These are phyloP conservation scores for Austroboletus eburneus DNA, from an alignment of 768 basidiomycete genomes.

Conservation along the genomic window DNA sequence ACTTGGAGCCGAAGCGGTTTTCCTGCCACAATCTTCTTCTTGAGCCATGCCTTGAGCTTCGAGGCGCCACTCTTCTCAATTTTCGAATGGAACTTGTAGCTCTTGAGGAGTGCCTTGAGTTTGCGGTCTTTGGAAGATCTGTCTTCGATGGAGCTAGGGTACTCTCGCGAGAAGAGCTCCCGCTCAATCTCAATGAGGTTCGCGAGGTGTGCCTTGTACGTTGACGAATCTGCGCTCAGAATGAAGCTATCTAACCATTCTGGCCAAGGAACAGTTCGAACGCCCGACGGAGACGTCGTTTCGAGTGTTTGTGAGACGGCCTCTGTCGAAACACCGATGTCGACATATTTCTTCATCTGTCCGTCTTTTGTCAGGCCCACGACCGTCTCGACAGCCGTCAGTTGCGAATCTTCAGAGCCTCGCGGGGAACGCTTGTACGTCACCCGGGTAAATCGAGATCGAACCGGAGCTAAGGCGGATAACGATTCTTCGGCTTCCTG, in stretches of 20 bases:
- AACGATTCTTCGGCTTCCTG: slow-evolving; percentile 45
- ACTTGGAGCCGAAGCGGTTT: slow-evolving; percentile 37
- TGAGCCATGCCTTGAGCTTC: slow-evolving; percentile 61
- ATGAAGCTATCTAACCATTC: slow-evolving; percentile 39
- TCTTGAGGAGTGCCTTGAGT: slow-evolving; percentile 41
- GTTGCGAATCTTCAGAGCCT: slow-evolving; percentile 65
- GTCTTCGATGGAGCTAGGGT: slow-evolving; percentile 19
- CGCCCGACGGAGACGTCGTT: slow-evolving; percentile 22
- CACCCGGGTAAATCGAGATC: slow-evolving; percentile 10
- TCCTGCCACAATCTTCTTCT: slow-evolving; percentile 48
- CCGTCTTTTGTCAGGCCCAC: slow-evolving; percentile 10
- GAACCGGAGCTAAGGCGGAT: slow-evolving; percentile 2
- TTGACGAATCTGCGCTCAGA: slow-evolving; percentile 32
- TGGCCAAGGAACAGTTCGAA: slow-evolving; percentile 34
- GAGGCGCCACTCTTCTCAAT: slow-evolving; percentile 37
- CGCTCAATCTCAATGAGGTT: slow-evolving; percentile 35
- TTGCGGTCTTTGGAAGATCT: slow-evolving; percentile 32
- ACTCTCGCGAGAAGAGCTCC: slow-evolving; percentile 27
- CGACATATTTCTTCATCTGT: slow-evolving; percentile 13
- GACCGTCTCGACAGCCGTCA: slow-evolving; percentile 42
- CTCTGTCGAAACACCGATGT: slow-evolving; percentile 21
- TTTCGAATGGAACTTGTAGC: slow-evolving; percentile 35
- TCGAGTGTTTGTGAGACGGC: slow-evolving; percentile 10
- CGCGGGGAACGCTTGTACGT: slow-evolving; percentile 40
- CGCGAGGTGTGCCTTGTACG: slow-evolving; percentile 34